phyloP scores from a whole-genome alignment of 805 yeast genomes.

The Hanseniaspora valbyensis region DNA sequence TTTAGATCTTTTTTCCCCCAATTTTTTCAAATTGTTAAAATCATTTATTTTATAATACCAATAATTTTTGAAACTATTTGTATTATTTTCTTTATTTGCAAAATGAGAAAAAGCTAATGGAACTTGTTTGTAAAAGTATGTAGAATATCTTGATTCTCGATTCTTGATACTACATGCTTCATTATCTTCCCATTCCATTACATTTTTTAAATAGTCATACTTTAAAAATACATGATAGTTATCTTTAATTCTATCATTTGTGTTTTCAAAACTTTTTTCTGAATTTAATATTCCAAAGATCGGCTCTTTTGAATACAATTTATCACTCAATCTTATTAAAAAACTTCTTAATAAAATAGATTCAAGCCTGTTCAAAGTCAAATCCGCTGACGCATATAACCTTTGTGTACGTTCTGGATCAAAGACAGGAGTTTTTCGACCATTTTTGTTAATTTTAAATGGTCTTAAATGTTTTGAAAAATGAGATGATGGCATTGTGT shows the following conservation, averaged over 20 bases:
- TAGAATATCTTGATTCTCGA: background rate
- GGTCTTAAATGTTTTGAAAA: too few relatives aligned
- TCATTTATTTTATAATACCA: too few relatives aligned
- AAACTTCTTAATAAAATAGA: background rate
- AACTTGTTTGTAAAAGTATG: background rate
- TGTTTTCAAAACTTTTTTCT: background rate
- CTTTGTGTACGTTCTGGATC: too few relatives aligned
- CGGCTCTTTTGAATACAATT: background rate
- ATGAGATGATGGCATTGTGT: too few relatives aligned
- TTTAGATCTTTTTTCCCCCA: too few relatives aligned
- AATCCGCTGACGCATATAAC: background rate
- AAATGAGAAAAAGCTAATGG: background rate
- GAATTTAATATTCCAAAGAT: background rate
- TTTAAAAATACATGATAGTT: background rate
- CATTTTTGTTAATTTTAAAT: background rate
- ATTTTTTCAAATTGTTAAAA: too few relatives aligned
- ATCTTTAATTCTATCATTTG: background rate
- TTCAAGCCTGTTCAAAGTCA: background rate
- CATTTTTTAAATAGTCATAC: slow-evolving; percentile 1
- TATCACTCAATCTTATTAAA: background rate
- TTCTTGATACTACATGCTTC: too few relatives aligned
- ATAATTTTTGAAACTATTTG: too few relatives aligned
- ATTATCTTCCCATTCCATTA: background rate
- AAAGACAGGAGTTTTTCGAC: background rate
- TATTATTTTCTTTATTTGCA: too few relatives aligned